Evolutionary conservation across 352 stramenopile genomes (phyloP), one percentile per base, ranked within the genome.

Genomic region (Salisapilia sapeloensis): DNA sequence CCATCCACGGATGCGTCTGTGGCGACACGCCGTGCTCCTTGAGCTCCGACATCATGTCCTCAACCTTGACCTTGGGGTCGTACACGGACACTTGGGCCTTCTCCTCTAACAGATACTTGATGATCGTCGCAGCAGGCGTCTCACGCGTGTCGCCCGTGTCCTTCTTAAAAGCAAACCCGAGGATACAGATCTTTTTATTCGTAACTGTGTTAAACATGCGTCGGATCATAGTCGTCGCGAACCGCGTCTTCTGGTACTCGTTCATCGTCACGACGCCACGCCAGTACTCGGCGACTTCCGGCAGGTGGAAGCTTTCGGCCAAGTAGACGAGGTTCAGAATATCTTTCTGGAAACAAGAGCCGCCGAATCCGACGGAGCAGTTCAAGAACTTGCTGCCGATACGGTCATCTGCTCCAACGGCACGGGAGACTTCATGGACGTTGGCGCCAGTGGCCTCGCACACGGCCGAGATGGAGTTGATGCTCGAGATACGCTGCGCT

Each of bases 121-220:
- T 75, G 27, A 99, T 94, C 44, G 97, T 96, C 17, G 94, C 96
- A 1, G 94, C 92, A 4, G 95, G 84, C 1, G 94, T 99, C 67
- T 99, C 96, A 19, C 96, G 87, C 25, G 96, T 95, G 62, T 99
- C 96, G 15, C 95, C 95, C 25, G 96, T 99, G 65, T 99, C 93
- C 54, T 98, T 98, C 82, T 99, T 99, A 67, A 99, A 99, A 11
- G 96, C 95, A 60, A 98, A 99, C 43, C 96, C 96, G 11, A 98
- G 78, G 41, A 99, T 67, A 34, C 92, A 96, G 56, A 99, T 99
- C 58, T 97, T 97, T 64, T 99, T 99, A 48, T 96, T 96, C 17
- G 94, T 98, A 19, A 99, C 91, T 20, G 93, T 98, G 77, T 99
- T 98, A 58, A 99, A 99, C 94, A 99, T 99, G 25, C 66, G 67